phyloP scores from a whole-genome alignment of 352 stramenopile genomes.

The Phytophthora agathidicida region DNA sequence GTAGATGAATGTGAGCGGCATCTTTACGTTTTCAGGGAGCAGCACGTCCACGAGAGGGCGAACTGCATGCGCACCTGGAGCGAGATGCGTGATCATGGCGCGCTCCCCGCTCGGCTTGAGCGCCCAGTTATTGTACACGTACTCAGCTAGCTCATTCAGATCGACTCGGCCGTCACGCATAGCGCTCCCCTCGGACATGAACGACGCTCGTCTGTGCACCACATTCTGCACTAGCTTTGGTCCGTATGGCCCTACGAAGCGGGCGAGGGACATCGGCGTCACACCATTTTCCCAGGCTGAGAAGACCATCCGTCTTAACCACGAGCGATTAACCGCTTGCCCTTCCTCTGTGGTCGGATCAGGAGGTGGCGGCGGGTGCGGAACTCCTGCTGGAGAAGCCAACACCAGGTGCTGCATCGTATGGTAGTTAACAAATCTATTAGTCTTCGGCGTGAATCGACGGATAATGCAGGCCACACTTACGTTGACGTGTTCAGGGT shows the following conservation, averaged over 20 bases:
- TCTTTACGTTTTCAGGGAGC: conserved; percentile 58
- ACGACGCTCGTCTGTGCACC: conserved; percentile 68
- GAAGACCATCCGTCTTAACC: conserved; percentile 54
- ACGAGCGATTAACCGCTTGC: conserved; percentile 48
- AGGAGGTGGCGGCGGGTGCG: conserved; percentile 53
- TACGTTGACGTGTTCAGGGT: conserved; percentile 71
- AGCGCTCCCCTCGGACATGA: conserved; percentile 73
- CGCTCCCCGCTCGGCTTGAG: conserved; percentile 79
- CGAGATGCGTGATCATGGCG: conserved; percentile 76
- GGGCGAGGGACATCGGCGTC: conserved; percentile 80
- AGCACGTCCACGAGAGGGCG: conserved; percentile 73
- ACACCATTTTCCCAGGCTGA: conserved; percentile 70
- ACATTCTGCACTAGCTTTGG: conserved; percentile 76
- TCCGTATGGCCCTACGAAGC: conserved; percentile 78
- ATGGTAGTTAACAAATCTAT: no score
- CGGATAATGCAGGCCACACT: no score
- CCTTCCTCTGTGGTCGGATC: conserved; percentile 45
- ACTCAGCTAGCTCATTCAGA: conserved; percentile 66
- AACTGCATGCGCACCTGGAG: conserved; percentile 68
- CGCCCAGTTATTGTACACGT: conserved; percentile 89
- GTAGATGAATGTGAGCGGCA: conserved; percentile 88
- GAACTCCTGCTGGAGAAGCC: conserved; percentile 73
- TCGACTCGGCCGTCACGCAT: conserved; percentile 73
- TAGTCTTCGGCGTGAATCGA: no score
- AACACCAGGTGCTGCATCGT: conserved; percentile 69